Evolutionary conservation across 495 filamentous ascomycete species (phyloP), one percentile per base, ranked within the genome.

Genomic region (Xylaria scruposa): DNA sequence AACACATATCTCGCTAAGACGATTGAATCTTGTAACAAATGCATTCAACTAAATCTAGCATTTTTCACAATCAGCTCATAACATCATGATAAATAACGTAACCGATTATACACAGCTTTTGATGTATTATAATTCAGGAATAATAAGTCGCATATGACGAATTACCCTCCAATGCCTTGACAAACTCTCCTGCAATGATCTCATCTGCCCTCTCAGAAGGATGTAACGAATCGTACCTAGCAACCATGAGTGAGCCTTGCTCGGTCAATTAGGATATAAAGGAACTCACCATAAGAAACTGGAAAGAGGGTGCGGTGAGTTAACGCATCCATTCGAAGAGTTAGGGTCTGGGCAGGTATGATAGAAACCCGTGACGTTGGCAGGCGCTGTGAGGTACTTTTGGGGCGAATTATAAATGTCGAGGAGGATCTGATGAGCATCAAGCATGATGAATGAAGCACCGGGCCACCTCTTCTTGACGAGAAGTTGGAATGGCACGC

Each of bases 341-440:
- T 79, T 75, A 0, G 86, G 70, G 47, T 70, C 51, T 12, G 67
- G 46, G 78, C 91, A 93, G 36, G 88, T 79, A 44, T 84, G 76
- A 40, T 84, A 87, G 63, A 75, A 88, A 4, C 89, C 88, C 0
- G 84, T 90, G 54, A 88, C 88, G 75, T 92, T 92, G n/a, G 86
- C 81, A 19, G 90, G 90, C 0, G 84, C 81, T 71, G 89, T 87
- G 21, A 94, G 80, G 76, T 90, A 92, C 40, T 80, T 73, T 9
- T 77, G 72, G 0, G 92, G 91, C 71, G 88, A 76, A 74, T 85
- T 76, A 76, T 89, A 85, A 67, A 94, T 91, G 77, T 93, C 89
- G 0, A 81, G 80, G 36, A 94, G 78, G 67, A 94, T 80, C 61
- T 78, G 81, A 78, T 93, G 87, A 38, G 90, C 84, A 80, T 94